These are phyloP conservation scores for Euphorbia tirucalli DNA, from an alignment of 345 rosid genomes.

Conservation along the genomic window DNA sequence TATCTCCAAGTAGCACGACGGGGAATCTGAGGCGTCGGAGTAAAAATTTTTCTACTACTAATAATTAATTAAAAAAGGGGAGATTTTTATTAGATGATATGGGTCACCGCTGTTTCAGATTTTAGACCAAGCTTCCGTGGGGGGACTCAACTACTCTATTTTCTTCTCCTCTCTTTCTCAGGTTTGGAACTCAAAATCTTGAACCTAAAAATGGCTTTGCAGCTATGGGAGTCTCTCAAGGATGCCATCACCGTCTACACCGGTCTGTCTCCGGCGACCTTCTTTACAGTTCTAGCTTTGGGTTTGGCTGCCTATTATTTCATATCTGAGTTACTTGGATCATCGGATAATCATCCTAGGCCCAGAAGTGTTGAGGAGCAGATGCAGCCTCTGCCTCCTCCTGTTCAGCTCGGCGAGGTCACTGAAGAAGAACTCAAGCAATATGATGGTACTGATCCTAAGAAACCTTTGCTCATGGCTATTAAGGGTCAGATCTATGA, in stretches of 20 bases:
- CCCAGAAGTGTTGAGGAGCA: slow-evolving; percentile 49
- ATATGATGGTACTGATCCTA: slow-evolving; percentile 78
- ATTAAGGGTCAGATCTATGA: slow-evolving; percentile 99
- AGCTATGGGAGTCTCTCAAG: slow-evolving; percentile 83
- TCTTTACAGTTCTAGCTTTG: slow-evolving; percentile 74
- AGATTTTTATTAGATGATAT: background rate
- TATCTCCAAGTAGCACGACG: background rate
- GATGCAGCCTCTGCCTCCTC: slow-evolving; percentile 72
- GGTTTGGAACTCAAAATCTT: background rate
- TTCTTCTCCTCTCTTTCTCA: background rate
- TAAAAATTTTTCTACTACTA: no score
- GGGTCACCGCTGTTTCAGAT: background rate
- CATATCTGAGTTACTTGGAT: slow-evolving; percentile 57
- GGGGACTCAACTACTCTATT: background rate
- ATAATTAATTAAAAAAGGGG: background rate
- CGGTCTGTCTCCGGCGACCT: slow-evolving; percentile 72
- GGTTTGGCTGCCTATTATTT: slow-evolving; percentile 67
- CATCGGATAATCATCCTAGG: slow-evolving; percentile 48
- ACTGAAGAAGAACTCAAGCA: slow-evolving; percentile 75
- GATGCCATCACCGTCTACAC: slow-evolving; percentile 82
- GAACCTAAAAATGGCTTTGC: slow-evolving; percentile 54
- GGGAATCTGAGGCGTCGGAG: background rate
- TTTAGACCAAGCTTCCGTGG: background rate
- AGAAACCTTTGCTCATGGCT: slow-evolving; percentile 95
- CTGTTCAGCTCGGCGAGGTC: slow-evolving; percentile 91